These are phyloP conservation scores for Boeremia lycopersici DNA, from an alignment of 2,329 filamentous ascomycete species.

Conservation along the genomic window DNA sequence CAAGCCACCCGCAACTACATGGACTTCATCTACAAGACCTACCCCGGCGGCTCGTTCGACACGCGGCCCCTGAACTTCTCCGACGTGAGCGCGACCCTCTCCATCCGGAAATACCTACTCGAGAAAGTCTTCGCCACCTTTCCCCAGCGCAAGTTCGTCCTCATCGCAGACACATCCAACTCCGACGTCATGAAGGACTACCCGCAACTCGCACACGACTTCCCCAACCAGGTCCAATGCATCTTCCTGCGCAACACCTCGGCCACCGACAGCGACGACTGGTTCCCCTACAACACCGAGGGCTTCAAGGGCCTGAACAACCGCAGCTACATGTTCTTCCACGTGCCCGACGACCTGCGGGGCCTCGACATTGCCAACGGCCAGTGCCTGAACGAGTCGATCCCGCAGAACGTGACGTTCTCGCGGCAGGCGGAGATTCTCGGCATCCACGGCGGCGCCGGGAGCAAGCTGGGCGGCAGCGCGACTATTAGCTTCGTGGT, in stretches of 20 bases:
- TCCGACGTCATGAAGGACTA: slow-evolving; percentile 74
- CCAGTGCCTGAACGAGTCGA: slow-evolving; percentile 68
- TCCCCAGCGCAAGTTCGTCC: slow-evolving; percentile 74
- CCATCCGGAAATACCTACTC: slow-evolving; percentile 72
- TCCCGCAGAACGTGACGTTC: slow-evolving; percentile 75
- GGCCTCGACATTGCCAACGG: slow-evolving; percentile 71
- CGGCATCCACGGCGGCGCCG: slow-evolving; percentile 42
- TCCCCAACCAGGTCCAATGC: slow-evolving; percentile 75
- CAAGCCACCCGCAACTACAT: slow-evolving; percentile 79
- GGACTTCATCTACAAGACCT: slow-evolving; percentile 78
- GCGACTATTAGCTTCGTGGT: slow-evolving; percentile 42
- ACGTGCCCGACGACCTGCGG: slow-evolving; percentile 70
- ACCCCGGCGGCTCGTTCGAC: slow-evolving; percentile 78
- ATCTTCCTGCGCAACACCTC: slow-evolving; percentile 78
- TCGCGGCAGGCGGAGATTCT: slow-evolving; percentile 46
- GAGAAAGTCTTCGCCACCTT: slow-evolving; percentile 76
- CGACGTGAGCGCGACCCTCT: slow-evolving; percentile 73
- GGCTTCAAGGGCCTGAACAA: slow-evolving; percentile 72
- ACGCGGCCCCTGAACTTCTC: slow-evolving; percentile 77
- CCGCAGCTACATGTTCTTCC: slow-evolving; percentile 79
- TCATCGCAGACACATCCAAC: slow-evolving; percentile 78
- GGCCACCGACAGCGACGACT: slow-evolving; percentile 68
- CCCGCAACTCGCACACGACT: slow-evolving; percentile 66
- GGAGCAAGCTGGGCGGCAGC: slow-evolving; percentile 31
- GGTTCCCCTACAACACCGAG: slow-evolving; percentile 76